Conservation (phyloP, 306 rosid genomes). For the Fagus crenata region DNA sequence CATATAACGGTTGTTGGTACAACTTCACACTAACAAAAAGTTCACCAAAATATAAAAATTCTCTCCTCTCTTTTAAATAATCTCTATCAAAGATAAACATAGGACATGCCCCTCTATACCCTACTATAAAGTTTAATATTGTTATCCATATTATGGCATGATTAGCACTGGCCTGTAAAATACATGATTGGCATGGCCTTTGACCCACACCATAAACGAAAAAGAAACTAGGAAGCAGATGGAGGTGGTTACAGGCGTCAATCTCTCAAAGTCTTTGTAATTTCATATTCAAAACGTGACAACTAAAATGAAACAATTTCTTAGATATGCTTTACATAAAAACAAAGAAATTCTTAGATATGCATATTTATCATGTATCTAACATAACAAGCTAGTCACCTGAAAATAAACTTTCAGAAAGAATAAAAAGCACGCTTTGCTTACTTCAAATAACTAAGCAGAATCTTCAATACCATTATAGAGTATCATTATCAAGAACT, state of each 20-base stretch:
- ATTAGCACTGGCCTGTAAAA: not conserved
- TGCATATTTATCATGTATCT: no score
- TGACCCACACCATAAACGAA: not conserved
- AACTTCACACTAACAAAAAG: not conserved
- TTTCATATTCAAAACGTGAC: not conserved
- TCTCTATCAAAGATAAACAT: not conserved
- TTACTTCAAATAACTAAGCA: no score
- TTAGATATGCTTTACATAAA: no score
- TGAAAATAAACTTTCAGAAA: no score
- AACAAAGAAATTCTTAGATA: no score
- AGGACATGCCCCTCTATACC: not conserved
- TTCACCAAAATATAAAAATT: not conserved
- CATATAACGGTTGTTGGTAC: no score
- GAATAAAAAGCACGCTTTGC: no score
- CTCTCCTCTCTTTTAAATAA: not conserved
- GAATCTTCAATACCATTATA: no score
- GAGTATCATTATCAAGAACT: no score
- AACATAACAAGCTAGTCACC: no score
- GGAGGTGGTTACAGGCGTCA: not conserved
- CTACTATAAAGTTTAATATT: not conserved
- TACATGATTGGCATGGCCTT: not conserved
- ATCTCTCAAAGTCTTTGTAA: not conserved
- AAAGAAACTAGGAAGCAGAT: not conserved
- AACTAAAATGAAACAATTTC: no score
- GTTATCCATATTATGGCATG: not conserved